A percentile compares a stretch with the other conserved stretches of the same genome.
Conservation (phyloP, 2,329 filamentous ascomycete species). For the Aspergillus carbonarius region DNA sequence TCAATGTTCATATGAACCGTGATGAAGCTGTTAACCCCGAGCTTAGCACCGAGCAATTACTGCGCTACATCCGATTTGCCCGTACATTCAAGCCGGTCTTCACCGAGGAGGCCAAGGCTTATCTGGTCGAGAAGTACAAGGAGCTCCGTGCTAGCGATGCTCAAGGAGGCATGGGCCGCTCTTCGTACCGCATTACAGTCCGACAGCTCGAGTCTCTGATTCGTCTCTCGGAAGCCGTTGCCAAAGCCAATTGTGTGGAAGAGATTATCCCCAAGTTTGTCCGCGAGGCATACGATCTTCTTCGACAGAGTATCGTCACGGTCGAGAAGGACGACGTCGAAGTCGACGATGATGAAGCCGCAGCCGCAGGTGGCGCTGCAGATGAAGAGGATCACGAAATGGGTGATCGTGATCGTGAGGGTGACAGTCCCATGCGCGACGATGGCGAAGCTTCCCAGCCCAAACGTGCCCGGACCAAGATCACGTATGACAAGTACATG, state of each 20-base stretch:
- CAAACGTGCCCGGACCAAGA: constrained; percentile 69
- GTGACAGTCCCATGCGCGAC: constrained; percentile 56
- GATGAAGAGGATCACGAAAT: constrained; percentile 53
- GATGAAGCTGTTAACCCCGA: constrained; percentile 90
- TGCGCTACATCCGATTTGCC: constrained; percentile 96
- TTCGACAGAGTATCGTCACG: constrained; percentile 92
- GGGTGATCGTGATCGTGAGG: constrained; percentile 48
- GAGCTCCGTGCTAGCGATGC: constrained; percentile 90
- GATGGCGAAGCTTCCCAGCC: constrained; percentile 49
- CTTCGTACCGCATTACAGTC: constrained; percentile 96
- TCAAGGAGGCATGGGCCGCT: constrained; percentile 88
- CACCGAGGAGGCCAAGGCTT: constrained; percentile 77
- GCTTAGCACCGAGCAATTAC: constrained; percentile 92
- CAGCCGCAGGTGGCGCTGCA: constrained; percentile 47
- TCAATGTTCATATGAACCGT: constrained; percentile 86
- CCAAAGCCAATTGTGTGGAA: constrained; percentile 93
- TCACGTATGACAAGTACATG: constrained; percentile 94
- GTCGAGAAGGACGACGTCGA: constrained; percentile 98
- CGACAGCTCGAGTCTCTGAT: constrained; percentile 95
- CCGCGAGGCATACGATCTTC: constrained; percentile 83
- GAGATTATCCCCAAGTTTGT: constrained; percentile 85
- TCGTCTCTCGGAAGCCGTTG: constrained; percentile 93
- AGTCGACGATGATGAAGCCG: constrained; percentile 74
- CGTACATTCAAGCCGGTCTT: constrained; percentile 93
- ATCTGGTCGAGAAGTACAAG: constrained; percentile 91